Conservation (phyloP, 352 stramenopile species). For the Detonula confervacea region DNA sequence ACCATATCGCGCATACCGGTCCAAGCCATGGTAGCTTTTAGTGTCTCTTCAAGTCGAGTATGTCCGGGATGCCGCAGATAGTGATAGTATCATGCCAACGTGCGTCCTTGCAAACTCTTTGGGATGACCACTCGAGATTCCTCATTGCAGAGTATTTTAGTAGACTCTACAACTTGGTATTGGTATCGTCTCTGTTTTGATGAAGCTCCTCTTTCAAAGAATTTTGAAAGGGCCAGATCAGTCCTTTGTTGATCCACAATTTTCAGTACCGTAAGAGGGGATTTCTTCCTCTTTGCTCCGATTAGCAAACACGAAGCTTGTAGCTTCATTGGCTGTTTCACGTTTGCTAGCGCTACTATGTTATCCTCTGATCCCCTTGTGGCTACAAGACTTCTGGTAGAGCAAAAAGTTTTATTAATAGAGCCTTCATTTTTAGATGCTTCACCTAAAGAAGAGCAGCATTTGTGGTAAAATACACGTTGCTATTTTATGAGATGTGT, state of each 20-base stretch:
- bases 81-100: constrained; percentile 7
- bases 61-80: constrained; percentile 32
- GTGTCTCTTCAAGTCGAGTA: constrained; percentile 24
- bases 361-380: too few relatives aligned
- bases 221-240: not conserved
- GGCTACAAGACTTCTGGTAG: too few relatives aligned
- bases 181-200: not conserved
- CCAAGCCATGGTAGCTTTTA: not conserved
- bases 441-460: not conserved
- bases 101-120: not conserved
- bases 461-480: constrained; percentile 1
- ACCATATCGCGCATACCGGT: constrained; percentile 4
- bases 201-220: not conserved
- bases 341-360: too few relatives aligned
- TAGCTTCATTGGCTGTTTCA: too few relatives aligned
- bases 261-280: not conserved
- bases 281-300: constrained; percentile 23
- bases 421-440: too few relatives aligned
- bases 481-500: not conserved
- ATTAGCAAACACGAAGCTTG: constrained; percentile 18
- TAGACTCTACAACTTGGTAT: too few relatives aligned
- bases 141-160: too few relatives aligned
- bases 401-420: not conserved
- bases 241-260: not conserved
- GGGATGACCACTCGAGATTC: too few relatives aligned